Conservation (phyloP, 805 yeast genomes). For the Metschnikowia borealis region DNA sequence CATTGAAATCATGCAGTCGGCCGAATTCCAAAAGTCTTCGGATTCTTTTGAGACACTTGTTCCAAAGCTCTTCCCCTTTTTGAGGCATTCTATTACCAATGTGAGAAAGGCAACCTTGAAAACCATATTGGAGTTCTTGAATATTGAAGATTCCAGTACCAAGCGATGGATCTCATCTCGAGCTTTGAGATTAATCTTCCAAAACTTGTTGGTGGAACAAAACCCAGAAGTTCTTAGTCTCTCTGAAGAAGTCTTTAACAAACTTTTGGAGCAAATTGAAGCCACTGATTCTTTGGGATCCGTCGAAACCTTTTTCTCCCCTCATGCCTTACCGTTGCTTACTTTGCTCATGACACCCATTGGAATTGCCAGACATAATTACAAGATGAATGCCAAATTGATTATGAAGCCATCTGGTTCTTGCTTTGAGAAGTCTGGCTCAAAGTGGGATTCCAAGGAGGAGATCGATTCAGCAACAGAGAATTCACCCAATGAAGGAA, state of each 20-base stretch:
- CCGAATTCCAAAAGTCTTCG: constrained; percentile 47
- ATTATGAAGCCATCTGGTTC: constrained; percentile 79
- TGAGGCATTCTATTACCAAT: constrained; percentile 88
- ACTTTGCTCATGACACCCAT: constrained; percentile 86
- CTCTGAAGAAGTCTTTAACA: constrained; percentile 58
- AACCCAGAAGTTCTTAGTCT: constrained; percentile 64
- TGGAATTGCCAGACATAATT: constrained; percentile 86
- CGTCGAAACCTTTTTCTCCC: constrained; percentile 50
- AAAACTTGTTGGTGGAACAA: constrained; percentile 86
- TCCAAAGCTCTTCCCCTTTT: constrained; percentile 89
- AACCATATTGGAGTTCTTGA: constrained; percentile 72
- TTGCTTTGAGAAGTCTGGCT: constrained; percentile 15
- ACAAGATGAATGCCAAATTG: constrained; percentile 71
- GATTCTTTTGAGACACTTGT: constrained; percentile 70
- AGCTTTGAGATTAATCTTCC: constrained; percentile 72
- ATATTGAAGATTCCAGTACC: constrained; percentile 46
- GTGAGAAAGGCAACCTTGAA: constrained; percentile 86
- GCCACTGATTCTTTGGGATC: constrained; percentile 21
- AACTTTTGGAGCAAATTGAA: constrained; percentile 46
- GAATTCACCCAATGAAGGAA: constrained; percentile 14
- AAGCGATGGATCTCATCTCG: constrained; percentile 77
- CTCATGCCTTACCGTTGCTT: constrained; percentile 57
- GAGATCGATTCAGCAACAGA: constrained; percentile 10
- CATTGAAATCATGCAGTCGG: constrained; percentile 61
- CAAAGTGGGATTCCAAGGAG: constrained; percentile 9